Conservation (phyloP, 495 filamentous ascomycete species). For the Friedmanniomyces simplex region DNA sequence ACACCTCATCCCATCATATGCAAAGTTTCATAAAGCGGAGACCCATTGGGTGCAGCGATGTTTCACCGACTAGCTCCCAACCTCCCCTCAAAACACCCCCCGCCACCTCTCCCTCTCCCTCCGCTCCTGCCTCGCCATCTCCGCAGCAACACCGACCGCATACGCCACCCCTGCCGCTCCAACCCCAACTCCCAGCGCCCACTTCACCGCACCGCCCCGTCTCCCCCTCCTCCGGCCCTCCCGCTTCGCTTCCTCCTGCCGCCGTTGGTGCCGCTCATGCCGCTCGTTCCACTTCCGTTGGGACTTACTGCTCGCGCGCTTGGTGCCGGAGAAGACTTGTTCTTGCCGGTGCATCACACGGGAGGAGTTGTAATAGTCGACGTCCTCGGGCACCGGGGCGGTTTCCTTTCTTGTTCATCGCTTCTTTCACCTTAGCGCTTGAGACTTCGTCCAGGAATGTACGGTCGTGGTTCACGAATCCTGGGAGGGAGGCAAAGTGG, state of each 20-base stretch:
- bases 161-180: constrained; percentile 49
- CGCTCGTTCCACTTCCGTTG: constrained; percentile 29
- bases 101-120: constrained; percentile 8
- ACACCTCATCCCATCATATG: too few relatives aligned
- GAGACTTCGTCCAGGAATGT: background rate
- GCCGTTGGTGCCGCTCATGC: constrained; percentile 28
- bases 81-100: too few relatives aligned
- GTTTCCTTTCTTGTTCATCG: constrained; percentile 6
- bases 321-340: constrained; percentile 43
- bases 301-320: background rate
- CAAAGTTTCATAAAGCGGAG: too few relatives aligned
- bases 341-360: constrained; percentile 46
- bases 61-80: too few relatives aligned
- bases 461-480: constrained; percentile 24
- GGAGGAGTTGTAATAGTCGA: constrained; percentile 8
- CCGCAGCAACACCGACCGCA: constrained; percentile 55
- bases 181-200: constrained; percentile 28
- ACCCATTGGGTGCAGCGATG: too few relatives aligned
- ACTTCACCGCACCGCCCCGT: constrained; percentile 28
- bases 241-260: constrained; percentile 5
- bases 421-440: background rate
- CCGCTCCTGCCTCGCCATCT: constrained; percentile 27
- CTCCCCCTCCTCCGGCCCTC: background rate
- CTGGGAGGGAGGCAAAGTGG: constrained; percentile 2
- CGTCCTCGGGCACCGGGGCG: background rate